Base-by-base conservation (phyloP, 1,284 basidiomycete species). In the Irpex sp. region DNA sequence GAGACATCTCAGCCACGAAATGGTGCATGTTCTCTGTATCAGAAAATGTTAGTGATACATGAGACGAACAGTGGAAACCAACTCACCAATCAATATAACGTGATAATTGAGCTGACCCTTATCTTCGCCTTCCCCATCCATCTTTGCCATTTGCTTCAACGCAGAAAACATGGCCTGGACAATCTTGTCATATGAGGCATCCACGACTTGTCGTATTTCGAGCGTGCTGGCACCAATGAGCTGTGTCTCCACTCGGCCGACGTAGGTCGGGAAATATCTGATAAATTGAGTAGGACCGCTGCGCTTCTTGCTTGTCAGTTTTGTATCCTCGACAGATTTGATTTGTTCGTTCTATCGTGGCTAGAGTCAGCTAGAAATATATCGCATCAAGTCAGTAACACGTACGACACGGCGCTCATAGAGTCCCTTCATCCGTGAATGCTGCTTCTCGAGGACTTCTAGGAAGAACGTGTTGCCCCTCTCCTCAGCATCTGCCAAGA, bases 81-180 rank as follows among this genome's bases (percentile, higher is more conserved):
- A 80, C 90, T 70, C 68, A 95, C 95, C 95, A 64, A 98, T 94
- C 67, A 99, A 82, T 69, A 98, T 90, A 68, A 98, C 94, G 72
- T 97, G 93, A 70, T 96, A 97, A 74, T 98, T 98, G 60, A 98
- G 82, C 72, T 97, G 94, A 0, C 95, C 95, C 76, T 99, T 99
- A 76, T 97, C 97, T 70, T 97, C 95, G 0, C 87, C 89, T 68
- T 92, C 93, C 0, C 91, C 91, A 62, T 94, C 91, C 79, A 95
- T 79, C 74, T 95, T 97, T 4, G 95, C 95, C 85, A 98, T 94
- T 65, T 97, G 94, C 76, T 96, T 95, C 60, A 99, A 76, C 15
- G 88, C 90, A 54, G 95, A 94, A 69, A 98, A 96, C 85, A 98
- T 97, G 31, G 88, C 81, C 63, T 90, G 86, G 36, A 94, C 90